phyloP scores from a whole-genome alignment of 371 early-diverging fungal genomes.

The Rhizomucor miehei region DNA sequence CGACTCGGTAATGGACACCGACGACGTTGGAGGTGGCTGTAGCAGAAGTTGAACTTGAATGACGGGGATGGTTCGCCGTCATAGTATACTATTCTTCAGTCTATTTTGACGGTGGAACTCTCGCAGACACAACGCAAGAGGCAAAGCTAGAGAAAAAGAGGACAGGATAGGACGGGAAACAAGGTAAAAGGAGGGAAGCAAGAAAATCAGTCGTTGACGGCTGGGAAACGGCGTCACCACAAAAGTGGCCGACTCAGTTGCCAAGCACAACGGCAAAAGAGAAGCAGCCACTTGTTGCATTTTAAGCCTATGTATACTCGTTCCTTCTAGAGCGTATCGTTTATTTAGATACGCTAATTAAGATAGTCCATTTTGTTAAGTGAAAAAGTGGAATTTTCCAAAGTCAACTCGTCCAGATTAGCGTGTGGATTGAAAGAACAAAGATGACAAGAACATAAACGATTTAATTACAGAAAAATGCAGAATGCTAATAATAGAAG shows the following conservation, averaged over 20 bases:
- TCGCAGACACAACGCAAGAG: not conserved
- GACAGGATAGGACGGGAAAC: constrained; percentile 1
- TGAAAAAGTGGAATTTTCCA: too few relatives aligned
- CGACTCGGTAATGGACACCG: constrained; percentile 90
- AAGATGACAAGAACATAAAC: too few relatives aligned
- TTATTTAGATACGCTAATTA: too few relatives aligned
- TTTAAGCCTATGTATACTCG: too few relatives aligned
- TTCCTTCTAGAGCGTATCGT: too few relatives aligned
- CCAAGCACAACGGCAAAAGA: too few relatives aligned
- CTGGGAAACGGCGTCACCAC: not conserved
- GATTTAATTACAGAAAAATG: too few relatives aligned
- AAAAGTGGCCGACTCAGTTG: not conserved
- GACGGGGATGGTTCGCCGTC: constrained; percentile 18
- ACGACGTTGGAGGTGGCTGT: constrained; percentile 55
- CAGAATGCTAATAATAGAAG: not conserved
- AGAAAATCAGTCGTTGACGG: not conserved
- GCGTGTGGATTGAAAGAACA: too few relatives aligned
- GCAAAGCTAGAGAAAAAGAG: not conserved
- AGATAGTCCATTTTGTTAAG: too few relatives aligned
- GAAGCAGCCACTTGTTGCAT: too few relatives aligned
- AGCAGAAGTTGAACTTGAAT: constrained; percentile 18
- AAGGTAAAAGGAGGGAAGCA: not conserved
- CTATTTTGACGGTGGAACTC: not conserved
- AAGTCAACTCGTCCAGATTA: too few relatives aligned
- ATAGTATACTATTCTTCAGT: constrained; percentile 3